Base-by-base conservation (phyloP, 1,139 yeast species). In the Yamadazyma diddensiae region DNA sequence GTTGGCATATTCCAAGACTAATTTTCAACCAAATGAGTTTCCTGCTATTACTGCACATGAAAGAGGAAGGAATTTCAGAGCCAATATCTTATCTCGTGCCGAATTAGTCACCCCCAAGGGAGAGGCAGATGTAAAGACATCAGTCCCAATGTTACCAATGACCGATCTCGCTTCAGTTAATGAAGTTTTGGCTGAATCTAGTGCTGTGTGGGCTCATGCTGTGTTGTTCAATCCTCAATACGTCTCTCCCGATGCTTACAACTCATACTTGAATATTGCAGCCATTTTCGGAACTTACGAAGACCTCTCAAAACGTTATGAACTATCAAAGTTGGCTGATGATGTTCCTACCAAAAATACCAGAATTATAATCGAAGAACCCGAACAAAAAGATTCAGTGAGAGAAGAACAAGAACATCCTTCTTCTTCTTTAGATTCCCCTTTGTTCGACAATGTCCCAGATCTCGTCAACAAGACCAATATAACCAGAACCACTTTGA, bases 181-280 rank as follows among this genome's bases (percentile, higher is more conserved):
- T 2, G 78, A 79, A 40, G 61, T 85, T 1, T 39, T 84, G 31
- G 80, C 83, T 0, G 97, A 90, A 57, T 78, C 94, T 0, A 70
- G 77, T 35, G 97, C 97, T 0, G 38, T 90, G 9, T 78, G 94
- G 80, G 73, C 73, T 3, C 81, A 72, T 47, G 57, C 75, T 9
- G 42, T 73, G 11, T 52, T 68, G 24, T 51, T 55, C 26, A 55
- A 62, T 29, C 79, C 77, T 0, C 48, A 55, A 1, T 54, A 67
- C 23, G 54, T 83, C 19, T 70, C 62, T 30, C 49, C 50, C 1
- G 61, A 65, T 16, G 56, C 71, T 7, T 57, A 77, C 12, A 69
- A 73, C 27, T 64, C 79, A 1, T 82, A 69, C 47, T 58, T 86
- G 43, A 68, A 68, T 36, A 66, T 81, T 15, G 76, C 81, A 0